Evolutionary conservation across 2,329 filamentous ascomycete genomes (phyloP).

Genomic region (Boeremia exigua): DNA sequence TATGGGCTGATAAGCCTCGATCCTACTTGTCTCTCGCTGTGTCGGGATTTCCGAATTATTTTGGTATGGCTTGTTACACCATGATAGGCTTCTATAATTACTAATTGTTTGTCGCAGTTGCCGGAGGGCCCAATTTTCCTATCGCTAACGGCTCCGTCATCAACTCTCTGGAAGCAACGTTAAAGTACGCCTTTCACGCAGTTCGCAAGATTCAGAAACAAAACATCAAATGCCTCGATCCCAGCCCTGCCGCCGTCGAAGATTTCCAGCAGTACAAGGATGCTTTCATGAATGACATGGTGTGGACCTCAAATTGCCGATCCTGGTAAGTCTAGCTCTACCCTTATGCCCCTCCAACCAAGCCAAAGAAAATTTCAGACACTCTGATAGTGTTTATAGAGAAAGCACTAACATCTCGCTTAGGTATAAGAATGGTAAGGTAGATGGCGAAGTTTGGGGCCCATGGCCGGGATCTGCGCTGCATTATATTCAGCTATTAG

Average conservation of each 20-base stretch:
- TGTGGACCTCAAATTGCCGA: conserved; percentile 21
- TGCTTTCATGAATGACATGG: conserved; percentile 36
- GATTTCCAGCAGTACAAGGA: conserved; percentile 51
- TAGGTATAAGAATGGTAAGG: conserved; percentile 12
- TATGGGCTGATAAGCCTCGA: not conserved
- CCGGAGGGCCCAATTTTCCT: conserved; percentile 32
- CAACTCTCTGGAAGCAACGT: conserved; percentile 50
- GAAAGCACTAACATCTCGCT: no score
- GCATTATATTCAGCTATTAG: conserved; percentile 48
- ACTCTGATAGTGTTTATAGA: no score
- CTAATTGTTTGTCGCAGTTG: not conserved
- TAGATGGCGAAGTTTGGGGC: conserved; percentile 5
- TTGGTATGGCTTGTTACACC: not conserved
- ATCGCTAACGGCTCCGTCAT: conserved; percentile 50
- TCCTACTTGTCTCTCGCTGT: not conserved
- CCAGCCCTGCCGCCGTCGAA: conserved; percentile 39
- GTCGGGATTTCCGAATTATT: not conserved
- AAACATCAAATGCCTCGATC: conserved; percentile 47
- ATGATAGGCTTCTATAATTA: no score
- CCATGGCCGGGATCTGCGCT: conserved; percentile 48
- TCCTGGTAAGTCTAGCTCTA: conserved; percentile 23
- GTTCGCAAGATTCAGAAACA: conserved; percentile 52
- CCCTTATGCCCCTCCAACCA: no score
- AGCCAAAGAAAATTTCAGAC: no score
- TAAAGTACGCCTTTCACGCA: conserved; percentile 47